Evolutionary conservation across 1,284 basidiomycete genomes (phyloP).

Genomic region (Microbotryum scabiosae): DNA sequence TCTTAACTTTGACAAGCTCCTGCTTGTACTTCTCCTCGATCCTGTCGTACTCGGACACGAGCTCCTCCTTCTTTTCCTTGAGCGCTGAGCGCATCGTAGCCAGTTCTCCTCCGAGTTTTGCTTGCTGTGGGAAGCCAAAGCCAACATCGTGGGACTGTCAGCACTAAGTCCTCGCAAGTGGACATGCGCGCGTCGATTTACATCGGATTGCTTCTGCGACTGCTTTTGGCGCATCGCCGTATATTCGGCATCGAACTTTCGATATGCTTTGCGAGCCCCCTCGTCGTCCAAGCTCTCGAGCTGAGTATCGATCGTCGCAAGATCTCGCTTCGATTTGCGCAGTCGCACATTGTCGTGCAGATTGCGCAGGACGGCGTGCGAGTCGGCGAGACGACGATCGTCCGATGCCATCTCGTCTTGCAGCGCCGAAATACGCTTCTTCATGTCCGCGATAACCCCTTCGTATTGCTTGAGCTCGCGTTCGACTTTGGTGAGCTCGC

Average conservation of each 20-base stretch:
- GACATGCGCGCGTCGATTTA: conserved; percentile 40
- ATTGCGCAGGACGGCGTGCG: conserved; percentile 47
- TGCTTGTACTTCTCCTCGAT: conserved; percentile 77
- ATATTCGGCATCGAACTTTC: conserved; percentile 77
- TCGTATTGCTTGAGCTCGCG: conserved; percentile 48
- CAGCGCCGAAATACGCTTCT: conserved; percentile 46
- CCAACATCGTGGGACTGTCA: not conserved
- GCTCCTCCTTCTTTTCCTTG: conserved; percentile 59
- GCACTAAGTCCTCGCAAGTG: not conserved
- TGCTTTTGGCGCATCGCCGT: conserved; percentile 53
- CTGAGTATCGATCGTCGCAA: conserved; percentile 59
- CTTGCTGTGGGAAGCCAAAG: conserved; percentile 50
- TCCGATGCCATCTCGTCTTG: conserved; percentile 46
- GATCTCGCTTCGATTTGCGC: conserved; percentile 59
- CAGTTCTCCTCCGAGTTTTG: conserved; percentile 71
- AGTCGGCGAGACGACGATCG: conserved; percentile 40
- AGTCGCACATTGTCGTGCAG: conserved; percentile 79
- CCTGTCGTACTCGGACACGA: conserved; percentile 73
- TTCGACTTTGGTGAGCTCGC: conserved; percentile 56
- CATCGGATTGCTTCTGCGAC: conserved; percentile 51
- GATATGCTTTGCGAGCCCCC: conserved; percentile 64
- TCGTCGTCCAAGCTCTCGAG: conserved; percentile 72
- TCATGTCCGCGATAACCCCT: conserved; percentile 34
- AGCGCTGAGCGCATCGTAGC: conserved; percentile 63
- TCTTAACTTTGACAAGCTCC: conserved; percentile 93